Evolutionary conservation across 1,139 yeast genomes (phyloP).

Genomic region (Geotrichum aggregatum): DNA sequence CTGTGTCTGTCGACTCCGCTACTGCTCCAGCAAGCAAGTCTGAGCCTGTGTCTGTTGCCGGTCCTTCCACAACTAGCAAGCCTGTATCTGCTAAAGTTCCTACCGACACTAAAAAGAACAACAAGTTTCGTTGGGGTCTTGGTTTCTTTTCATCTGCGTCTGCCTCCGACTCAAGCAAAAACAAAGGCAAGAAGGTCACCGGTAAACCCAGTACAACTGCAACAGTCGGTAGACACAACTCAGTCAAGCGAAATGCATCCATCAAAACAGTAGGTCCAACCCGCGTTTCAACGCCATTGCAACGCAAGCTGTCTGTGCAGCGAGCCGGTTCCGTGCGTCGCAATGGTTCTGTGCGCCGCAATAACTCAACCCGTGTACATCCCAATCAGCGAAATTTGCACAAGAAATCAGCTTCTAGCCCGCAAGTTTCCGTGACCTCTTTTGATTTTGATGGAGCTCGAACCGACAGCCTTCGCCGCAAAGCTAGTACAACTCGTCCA

Average conservation of each 20-base stretch:
- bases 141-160: slow-evolving; percentile 3
- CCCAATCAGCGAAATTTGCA: not conserved
- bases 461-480: not conserved
- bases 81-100: not conserved
- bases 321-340: slow-evolving; percentile 7
- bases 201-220: not conserved
- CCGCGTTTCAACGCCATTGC: slow-evolving; percentile 2
- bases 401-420: slow-evolving; percentile 5
- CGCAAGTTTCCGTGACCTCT: not conserved
- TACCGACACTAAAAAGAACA: not conserved
- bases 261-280: not conserved
- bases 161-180: slow-evolving; percentile 1
- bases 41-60: too few species aligned
- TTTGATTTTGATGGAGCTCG: slow-evolving; percentile 7
- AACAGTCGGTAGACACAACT: not conserved
- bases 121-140: slow-evolving; percentile 17
- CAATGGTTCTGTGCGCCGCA: not conserved
- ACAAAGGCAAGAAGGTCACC: not conserved
- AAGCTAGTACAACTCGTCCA: not conserved
- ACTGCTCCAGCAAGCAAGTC: not conserved
- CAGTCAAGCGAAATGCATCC: not conserved
- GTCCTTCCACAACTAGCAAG: not conserved
- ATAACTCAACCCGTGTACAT: not conserved
- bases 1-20: not conserved
- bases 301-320: not conserved